A percentile compares a stretch with the other conserved stretches of the same genome.
These are phyloP conservation scores for Pseudevernia furfuracea DNA, from an alignment of 495 filamentous ascomycete species.

Conservation along the genomic window DNA sequence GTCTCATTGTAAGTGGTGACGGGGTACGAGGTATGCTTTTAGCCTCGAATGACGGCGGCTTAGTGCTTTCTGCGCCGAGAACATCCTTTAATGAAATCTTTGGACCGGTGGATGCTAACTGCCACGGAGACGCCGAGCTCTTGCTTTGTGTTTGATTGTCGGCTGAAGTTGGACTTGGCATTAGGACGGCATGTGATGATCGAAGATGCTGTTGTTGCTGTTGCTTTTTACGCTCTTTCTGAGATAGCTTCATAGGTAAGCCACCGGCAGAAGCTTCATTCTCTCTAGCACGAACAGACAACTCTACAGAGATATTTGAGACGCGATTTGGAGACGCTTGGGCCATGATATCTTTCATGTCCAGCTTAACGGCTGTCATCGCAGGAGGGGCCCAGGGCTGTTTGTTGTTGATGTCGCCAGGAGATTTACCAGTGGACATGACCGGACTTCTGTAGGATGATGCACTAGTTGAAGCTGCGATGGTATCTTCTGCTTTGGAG, in stretches of 20 bases:
- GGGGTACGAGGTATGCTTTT: slow-evolving; percentile 25
- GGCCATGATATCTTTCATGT: slow-evolving; percentile 77
- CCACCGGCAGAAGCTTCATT: slow-evolving; percentile 27
- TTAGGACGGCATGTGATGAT: slow-evolving; percentile 32
- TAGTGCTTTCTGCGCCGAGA: slow-evolving; percentile 28
- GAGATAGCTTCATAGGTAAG: slow-evolving; percentile 55
- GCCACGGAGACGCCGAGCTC: slow-evolving; percentile 64
- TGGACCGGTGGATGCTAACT: slow-evolving; percentile 32
- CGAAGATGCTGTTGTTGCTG: slow-evolving; percentile 50
- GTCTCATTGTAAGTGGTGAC: slow-evolving; percentile 53
- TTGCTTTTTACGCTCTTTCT: slow-evolving; percentile 83
- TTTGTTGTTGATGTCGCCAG: slow-evolving; percentile 14
- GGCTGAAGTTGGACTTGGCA: neutral
- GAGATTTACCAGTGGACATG: neutral
- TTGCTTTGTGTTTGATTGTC: slow-evolving; percentile 26
- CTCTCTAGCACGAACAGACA: slow-evolving; percentile 41
- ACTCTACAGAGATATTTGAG: slow-evolving; percentile 66
- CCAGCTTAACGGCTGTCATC: slow-evolving; percentile 55
- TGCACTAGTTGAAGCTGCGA: slow-evolving; percentile 22
- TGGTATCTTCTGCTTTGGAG: slow-evolving; percentile 31
- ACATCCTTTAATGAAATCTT: slow-evolving; percentile 36
- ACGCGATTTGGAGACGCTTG: slow-evolving; percentile 56
- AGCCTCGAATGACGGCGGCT: slow-evolving; percentile 26
- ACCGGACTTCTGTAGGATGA: slow-evolving; percentile 3
- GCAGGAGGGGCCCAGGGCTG: slow-evolving; percentile 55